Percentiles rank a stretch among this genome's conserved stretches.
Conservation (phyloP, 495 filamentous ascomycete genomes). For the Penicillium goetzii region DNA sequence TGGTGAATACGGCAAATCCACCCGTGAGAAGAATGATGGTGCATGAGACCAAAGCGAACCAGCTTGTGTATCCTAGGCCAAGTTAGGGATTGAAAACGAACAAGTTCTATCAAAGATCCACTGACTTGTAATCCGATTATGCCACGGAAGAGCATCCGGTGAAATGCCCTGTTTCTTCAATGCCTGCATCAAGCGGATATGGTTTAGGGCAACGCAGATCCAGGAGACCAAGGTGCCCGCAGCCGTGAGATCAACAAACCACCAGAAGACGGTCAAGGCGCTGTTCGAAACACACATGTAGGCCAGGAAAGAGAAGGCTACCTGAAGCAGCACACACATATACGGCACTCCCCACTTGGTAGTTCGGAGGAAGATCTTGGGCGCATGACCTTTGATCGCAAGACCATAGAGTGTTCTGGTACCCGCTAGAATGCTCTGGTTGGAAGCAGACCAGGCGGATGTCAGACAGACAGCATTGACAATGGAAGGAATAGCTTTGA, state of each 20-base stretch:
- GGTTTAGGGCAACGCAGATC: slow-evolving; percentile 58
- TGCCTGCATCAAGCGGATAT: slow-evolving; percentile 60
- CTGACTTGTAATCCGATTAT: slow-evolving; percentile 41
- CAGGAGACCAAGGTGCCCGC: slow-evolving; percentile 60
- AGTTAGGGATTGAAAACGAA: not conserved
- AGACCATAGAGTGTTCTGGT: slow-evolving; percentile 52
- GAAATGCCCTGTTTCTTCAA: slow-evolving; percentile 52
- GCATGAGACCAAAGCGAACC: slow-evolving; percentile 55
- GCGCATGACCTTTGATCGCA: slow-evolving; percentile 49
- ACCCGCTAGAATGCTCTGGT: slow-evolving; percentile 52
- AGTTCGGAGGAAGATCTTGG: slow-evolving; percentile 55
- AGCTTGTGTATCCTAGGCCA: slow-evolving; percentile 54
- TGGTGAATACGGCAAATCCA: slow-evolving; percentile 63
- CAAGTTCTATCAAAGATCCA: not conserved
- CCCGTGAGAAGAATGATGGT: slow-evolving; percentile 59
- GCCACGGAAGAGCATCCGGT: slow-evolving; percentile 54
- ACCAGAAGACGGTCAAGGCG: slow-evolving; percentile 64
- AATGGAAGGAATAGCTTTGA: slow-evolving; percentile 53
- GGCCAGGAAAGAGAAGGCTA: slow-evolving; percentile 58
- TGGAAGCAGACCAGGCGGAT: slow-evolving; percentile 54
- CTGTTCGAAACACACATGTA: slow-evolving; percentile 60
- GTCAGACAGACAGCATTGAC: slow-evolving; percentile 55
- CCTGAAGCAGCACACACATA: slow-evolving; percentile 56
- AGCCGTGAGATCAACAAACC: slow-evolving; percentile 61
- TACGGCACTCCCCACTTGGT: slow-evolving; percentile 66